Conservation (phyloP, 2,329 filamentous ascomycete species). For the Graphilbum sp. region DNA sequence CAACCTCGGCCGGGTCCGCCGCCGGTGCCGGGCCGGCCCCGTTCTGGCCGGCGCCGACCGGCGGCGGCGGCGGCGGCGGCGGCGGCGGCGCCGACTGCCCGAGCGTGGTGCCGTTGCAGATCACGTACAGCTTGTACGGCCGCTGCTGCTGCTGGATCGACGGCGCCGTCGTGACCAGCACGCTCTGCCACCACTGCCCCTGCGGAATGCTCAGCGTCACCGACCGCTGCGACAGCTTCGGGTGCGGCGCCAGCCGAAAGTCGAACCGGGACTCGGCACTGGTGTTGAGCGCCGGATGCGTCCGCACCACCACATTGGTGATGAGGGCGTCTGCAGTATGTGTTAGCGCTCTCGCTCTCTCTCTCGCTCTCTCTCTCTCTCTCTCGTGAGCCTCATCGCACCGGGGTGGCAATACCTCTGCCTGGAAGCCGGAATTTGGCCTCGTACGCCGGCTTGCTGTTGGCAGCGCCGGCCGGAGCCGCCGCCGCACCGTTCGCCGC, state of each 20-base stretch:
- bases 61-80: constrained; percentile 23
- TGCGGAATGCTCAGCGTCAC: constrained; percentile 54
- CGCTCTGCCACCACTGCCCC: constrained; percentile 53
- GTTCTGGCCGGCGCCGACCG: constrained; percentile 17
- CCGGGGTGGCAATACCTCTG: too few species aligned
- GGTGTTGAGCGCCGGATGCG: constrained; percentile 48
- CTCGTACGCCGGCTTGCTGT: constrained; percentile 15
- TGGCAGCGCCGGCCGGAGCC: neutral
- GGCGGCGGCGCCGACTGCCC: constrained; percentile 30
- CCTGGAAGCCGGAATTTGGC: constrained; percentile 20
- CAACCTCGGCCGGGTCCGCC: constrained; percentile 33
- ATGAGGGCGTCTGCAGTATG: constrained; percentile 47
- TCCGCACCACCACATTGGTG: constrained; percentile 46
- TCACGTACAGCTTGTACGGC: constrained; percentile 62
- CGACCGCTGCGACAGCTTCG: constrained; percentile 52
- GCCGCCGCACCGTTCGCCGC: neutral
- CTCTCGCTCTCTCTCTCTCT: too few species aligned
- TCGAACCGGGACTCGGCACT: constrained; percentile 37
- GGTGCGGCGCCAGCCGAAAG: constrained; percentile 48
- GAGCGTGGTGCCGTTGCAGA: constrained; percentile 50
- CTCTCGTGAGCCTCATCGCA: too few species aligned
- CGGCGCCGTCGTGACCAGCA: constrained; percentile 49
- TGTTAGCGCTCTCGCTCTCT: too few species aligned
- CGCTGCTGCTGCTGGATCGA: constrained; percentile 43
- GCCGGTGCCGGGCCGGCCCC: constrained; percentile 23